Evolutionary conservation across 2,329 filamentous ascomycete genomes (phyloP).

Genomic region (Cladosporium sphaerospermum): DNA sequence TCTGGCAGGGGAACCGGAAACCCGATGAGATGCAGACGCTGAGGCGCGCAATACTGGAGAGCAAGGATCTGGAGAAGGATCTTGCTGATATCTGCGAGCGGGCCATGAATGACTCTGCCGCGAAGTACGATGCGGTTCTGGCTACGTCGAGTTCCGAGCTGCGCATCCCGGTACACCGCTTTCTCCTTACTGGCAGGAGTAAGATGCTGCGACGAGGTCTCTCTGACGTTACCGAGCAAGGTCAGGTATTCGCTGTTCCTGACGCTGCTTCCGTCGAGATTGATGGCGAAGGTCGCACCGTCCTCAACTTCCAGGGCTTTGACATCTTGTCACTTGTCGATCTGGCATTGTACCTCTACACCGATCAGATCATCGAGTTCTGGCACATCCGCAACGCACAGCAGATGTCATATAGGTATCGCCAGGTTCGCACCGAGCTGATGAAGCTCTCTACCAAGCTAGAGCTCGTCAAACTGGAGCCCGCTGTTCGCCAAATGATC

Average conservation of each 20-base stretch:
- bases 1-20: slow-evolving; percentile 43
- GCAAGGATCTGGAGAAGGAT: slow-evolving; percentile 61
- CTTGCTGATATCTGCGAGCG: slow-evolving; percentile 34
- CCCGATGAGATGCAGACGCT: slow-evolving; percentile 44
- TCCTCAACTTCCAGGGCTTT: slow-evolving; percentile 62
- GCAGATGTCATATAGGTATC: slow-evolving; percentile 63
- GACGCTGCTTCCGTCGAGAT: slow-evolving; percentile 57
- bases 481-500: slow-evolving; percentile 68
- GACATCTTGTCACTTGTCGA: slow-evolving; percentile 78
- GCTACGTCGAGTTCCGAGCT: slow-evolving; percentile 59
- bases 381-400: slow-evolving; percentile 72
- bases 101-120: slow-evolving; percentile 40
- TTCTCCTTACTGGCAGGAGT: slow-evolving; percentile 71
- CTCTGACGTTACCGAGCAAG: slow-evolving; percentile 49
- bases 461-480: slow-evolving; percentile 65
- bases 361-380: slow-evolving; percentile 71
- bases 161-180: slow-evolving; percentile 73
- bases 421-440: slow-evolving; percentile 75
- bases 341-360: slow-evolving; percentile 72
- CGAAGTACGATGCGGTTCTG: slow-evolving; percentile 39
- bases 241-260: slow-evolving; percentile 47
- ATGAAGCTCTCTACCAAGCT: slow-evolving; percentile 75
- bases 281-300: slow-evolving; percentile 44
- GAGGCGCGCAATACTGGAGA: slow-evolving; percentile 55
- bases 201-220: slow-evolving; percentile 59